Conservation (phyloP, 257 asterid genomes). For the Gentiana straminea region DNA sequence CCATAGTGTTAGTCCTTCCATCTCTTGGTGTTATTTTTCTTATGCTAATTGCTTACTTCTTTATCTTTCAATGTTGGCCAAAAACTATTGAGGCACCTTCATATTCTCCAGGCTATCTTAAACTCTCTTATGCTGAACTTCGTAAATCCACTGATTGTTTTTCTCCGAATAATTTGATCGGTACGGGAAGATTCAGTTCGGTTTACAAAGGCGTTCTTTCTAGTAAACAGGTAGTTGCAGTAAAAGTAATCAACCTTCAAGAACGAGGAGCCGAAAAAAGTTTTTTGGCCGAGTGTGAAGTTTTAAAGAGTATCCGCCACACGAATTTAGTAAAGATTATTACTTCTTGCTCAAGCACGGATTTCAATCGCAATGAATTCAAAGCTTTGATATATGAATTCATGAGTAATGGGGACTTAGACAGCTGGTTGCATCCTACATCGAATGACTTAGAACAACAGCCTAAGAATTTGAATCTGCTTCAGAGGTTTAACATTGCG, state of each 20-base stretch:
- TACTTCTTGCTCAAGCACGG: conserved; percentile 22
- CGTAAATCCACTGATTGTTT: conserved; percentile 9
- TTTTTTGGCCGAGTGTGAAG: conserved; percentile 21
- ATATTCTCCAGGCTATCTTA: not conserved
- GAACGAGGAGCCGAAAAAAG: conserved; percentile 18
- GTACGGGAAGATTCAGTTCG: conserved; percentile 12
- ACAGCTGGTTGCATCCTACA: conserved; percentile 12
- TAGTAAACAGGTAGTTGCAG: conserved; percentile 10
- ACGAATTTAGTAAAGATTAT: conserved; percentile 20
- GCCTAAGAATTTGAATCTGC: conserved; percentile 2
- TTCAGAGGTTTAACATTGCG: conserved; percentile 17
- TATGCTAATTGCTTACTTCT: not conserved
- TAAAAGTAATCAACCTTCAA: conserved; percentile 18
- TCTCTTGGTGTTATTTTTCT: not conserved
- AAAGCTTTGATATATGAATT: conserved; percentile 19
- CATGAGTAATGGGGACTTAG: conserved; percentile 18
- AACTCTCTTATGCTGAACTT: conserved; percentile 5
- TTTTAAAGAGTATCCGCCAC: conserved; percentile 18
- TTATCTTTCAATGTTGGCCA: not conserved
- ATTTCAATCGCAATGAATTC: conserved; percentile 17
- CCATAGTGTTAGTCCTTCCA: not conserved
- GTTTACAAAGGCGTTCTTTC: conserved; percentile 17
- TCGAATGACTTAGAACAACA: not conserved
- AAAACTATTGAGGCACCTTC: not conserved
- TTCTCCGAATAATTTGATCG: conserved; percentile 10